Conservation (phyloP, 1,284 basidiomycete species). For the Ustilago bromivora region DNA sequence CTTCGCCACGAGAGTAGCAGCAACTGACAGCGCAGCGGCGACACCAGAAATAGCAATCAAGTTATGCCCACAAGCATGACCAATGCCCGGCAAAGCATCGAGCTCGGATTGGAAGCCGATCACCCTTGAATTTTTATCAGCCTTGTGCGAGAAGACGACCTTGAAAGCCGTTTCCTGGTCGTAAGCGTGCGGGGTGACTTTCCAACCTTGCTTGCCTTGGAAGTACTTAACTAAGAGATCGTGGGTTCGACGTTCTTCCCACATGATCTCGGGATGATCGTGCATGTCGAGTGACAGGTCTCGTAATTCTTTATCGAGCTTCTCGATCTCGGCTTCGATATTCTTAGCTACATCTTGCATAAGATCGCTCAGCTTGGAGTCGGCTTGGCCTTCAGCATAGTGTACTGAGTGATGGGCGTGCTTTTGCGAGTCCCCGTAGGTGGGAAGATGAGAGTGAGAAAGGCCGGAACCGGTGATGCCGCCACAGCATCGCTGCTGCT, state of each 20-base stretch:
- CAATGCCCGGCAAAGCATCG: slow-evolving; percentile 71
- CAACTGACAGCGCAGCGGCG: slow-evolving; percentile 80
- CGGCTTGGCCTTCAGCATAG: slow-evolving; percentile 8
- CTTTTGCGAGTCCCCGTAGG: slow-evolving; percentile 34
- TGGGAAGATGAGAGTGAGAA: slow-evolving; percentile 33
- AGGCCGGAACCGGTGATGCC: slow-evolving; percentile 12
- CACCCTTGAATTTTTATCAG: slow-evolving; percentile 37
- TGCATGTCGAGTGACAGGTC: slow-evolving; percentile 68
- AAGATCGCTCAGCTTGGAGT: slow-evolving; percentile 19
- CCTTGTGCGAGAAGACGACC: slow-evolving; percentile 74
- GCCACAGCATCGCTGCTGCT: slow-evolving; percentile 37
- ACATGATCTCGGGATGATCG: slow-evolving; percentile 68
- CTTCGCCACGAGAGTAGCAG: slow-evolving; percentile 76
- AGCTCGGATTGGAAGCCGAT: slow-evolving; percentile 76
- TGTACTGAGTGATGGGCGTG: slow-evolving; percentile 22
- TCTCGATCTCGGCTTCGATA: slow-evolving; percentile 54
- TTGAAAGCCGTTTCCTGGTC: slow-evolving; percentile 77
- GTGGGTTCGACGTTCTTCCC: slow-evolving; percentile 61
- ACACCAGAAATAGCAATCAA: slow-evolving; percentile 85
- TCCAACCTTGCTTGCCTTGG: slow-evolving; percentile 51
- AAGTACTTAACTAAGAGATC: slow-evolving; percentile 61
- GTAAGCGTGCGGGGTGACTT: slow-evolving; percentile 64
- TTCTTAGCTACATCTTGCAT: slow-evolving; percentile 41
- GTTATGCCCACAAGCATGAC: slow-evolving; percentile 84
- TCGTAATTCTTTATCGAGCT: slow-evolving; percentile 62